Conservation (phyloP, 2,329 filamentous ascomycete genomes). For the Diplodia intermedia region DNA sequence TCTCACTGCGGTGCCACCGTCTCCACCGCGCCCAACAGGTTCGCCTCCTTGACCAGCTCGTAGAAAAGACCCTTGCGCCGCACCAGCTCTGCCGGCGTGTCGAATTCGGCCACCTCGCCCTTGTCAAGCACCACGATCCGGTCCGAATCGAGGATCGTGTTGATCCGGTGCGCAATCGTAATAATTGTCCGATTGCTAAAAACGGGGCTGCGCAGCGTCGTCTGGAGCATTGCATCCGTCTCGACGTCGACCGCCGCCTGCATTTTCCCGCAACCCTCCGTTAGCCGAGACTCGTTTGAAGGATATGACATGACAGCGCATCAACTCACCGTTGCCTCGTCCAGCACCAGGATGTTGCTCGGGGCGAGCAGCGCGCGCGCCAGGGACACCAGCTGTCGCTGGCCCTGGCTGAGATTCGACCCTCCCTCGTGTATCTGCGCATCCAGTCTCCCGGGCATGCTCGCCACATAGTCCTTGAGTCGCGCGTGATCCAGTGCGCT, state of each 20-base stretch:
- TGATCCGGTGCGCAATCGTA: slow-evolving; percentile 97
- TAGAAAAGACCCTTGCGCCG: slow-evolving; percentile 81
- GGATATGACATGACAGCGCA: slow-evolving; percentile 28
- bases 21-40: slow-evolving; percentile 63
- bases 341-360: slow-evolving; percentile 94
- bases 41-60: slow-evolving; percentile 89
- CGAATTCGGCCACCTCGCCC: slow-evolving; percentile 90
- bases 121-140: slow-evolving; percentile 92
- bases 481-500: slow-evolving; percentile 93
- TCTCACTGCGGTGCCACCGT: slow-evolving; percentile 29
- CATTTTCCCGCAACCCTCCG: slow-evolving; percentile 31
- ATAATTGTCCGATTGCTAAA: slow-evolving; percentile 96
- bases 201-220: slow-evolving; percentile 67
- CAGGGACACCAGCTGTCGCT: slow-evolving; percentile 91
- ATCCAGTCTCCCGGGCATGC: slow-evolving; percentile 89
- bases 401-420: slow-evolving; percentile 93
- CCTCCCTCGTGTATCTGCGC: slow-evolving; percentile 93
- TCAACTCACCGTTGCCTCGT: slow-evolving; percentile 84
- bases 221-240: slow-evolving; percentile 70
- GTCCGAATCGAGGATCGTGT: slow-evolving; percentile 90
- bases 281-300: slow-evolving; percentile 26
- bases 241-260: slow-evolving; percentile 73
- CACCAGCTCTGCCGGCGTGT: slow-evolving; percentile 80
- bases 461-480: slow-evolving; percentile 85
- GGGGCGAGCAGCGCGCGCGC: slow-evolving; percentile 93